Base-by-base conservation (phyloP, 768 basidiomycete species). In the Lentinula sp. region DNA sequence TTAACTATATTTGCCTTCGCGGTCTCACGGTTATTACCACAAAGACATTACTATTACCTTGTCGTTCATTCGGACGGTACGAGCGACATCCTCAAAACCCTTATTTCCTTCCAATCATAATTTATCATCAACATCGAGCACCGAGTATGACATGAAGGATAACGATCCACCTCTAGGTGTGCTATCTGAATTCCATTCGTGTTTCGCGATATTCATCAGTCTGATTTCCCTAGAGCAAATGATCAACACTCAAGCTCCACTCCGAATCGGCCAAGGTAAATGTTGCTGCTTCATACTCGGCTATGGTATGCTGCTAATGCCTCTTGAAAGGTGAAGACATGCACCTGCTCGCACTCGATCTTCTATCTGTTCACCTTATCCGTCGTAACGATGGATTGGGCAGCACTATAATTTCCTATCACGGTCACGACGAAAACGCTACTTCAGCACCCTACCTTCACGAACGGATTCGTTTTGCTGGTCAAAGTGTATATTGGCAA, bases 31-130 rank as follows among this genome's bases (percentile, higher is more conserved):
- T 32, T 28, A n/a, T 61, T 51, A 6, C 54, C 1, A 48, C 9
- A 7, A 15, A 85, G 84, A 86, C 67, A 80, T 86, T 39, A 86
- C 84, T 2, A 70, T 86, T 16, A 76, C 79, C 1, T 72, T 86
- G 32, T 77, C 81, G 10, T 86, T 85, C 67, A 74, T 83, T 42
- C 78, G 82, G 16, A 66, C 72, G 6, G 68, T 79, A 60, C 62
- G 68, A 53, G 72, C 72, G 58, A 72, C 73, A 3, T 2, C 23
- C 8, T 36, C n/a, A 12, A 59, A 50, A 48, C 33, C 32, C 15
- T 48, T 33, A 0, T 49, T 32, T 15, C 66, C 56, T 32, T 66
- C 68, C 13, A 3, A 28, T 28, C 57, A 65, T 48, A 63, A 63
- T 42, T 45, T 72, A 33, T 70, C 68, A 48, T 61, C 70, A 3